Evolutionary conservation across 441 rosid species (phyloP).

Genomic region (Gossypium aridum): DNA sequence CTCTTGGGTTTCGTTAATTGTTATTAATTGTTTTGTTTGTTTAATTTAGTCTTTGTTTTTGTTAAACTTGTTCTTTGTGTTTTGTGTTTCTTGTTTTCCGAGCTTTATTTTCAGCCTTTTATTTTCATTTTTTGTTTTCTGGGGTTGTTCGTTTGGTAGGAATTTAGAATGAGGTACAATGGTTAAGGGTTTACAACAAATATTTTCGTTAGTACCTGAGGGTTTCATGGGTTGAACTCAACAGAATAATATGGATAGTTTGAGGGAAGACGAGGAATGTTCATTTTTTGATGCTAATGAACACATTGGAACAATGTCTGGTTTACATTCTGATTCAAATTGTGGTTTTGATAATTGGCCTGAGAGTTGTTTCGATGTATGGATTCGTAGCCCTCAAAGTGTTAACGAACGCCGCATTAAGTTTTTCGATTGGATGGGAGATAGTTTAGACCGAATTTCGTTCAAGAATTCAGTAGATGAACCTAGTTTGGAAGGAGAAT

Average conservation of each 20-base stretch:
- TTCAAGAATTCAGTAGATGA: constrained; percentile 21
- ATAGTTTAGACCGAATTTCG: constrained; percentile 24
- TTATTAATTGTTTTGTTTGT: constrained; percentile 17
- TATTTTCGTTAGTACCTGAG: constrained; percentile 20
- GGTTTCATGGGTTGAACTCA: constrained; percentile 71
- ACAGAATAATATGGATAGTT: constrained; percentile 47
- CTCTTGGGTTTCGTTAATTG: constrained; percentile 38
- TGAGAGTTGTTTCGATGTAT: constrained; percentile 37
- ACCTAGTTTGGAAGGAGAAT: constrained; percentile 19
- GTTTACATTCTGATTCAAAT: constrained; percentile 24
- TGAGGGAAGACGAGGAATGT: constrained; percentile 49
- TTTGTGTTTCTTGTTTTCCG: constrained; percentile 29
- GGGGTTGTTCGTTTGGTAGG: constrained; percentile 62
- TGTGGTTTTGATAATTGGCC: constrained; percentile 12
- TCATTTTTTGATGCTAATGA: constrained; percentile 68
- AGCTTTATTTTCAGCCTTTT: constrained; percentile 21
- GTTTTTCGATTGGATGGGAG: constrained; percentile 70
- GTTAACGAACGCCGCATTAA: constrained; percentile 62
- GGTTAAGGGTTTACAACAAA: constrained; percentile 28
- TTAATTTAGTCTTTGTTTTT: constrained; percentile 9
- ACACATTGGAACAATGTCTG: constrained; percentile 37
- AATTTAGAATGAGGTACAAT: constrained; percentile 31
- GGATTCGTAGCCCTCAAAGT: constrained; percentile 61
- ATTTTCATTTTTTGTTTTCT: not conserved
- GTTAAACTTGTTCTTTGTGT: constrained; percentile 44